These are phyloP conservation scores for Russula foetens DNA, from an alignment of 768 basidiomycete species.

Conservation along the genomic window DNA sequence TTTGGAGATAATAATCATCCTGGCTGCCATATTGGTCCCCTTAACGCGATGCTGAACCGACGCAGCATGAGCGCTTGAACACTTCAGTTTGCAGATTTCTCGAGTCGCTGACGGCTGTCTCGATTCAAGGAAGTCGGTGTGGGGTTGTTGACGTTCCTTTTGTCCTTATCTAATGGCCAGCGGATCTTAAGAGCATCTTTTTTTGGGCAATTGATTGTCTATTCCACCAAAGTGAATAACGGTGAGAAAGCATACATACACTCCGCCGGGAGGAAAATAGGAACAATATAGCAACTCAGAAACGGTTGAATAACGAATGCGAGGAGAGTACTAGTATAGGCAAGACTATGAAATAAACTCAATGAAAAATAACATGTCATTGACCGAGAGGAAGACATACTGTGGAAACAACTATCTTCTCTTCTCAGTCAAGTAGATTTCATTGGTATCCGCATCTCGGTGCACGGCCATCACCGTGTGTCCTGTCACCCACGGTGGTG, in stretches of 20 bases:
- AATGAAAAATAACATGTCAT: background rate
- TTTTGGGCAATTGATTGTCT: background rate
- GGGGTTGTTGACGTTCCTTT: too few species aligned
- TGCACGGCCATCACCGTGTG: constrained; percentile 10
- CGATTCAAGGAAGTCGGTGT: too few species aligned
- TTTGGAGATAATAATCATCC: too few species aligned
- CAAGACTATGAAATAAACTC: background rate
- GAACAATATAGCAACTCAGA: background rate
- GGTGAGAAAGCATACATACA: background rate
- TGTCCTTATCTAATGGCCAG: too few species aligned
- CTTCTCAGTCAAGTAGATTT: constrained; percentile 15
- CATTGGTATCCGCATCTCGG: background rate
- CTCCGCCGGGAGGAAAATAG: background rate
- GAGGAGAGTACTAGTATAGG: background rate
- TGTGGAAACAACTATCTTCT: background rate
- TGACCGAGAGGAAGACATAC: background rate
- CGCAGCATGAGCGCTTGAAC: background rate
- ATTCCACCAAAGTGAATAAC: background rate
- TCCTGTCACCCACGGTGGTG: constrained; percentile 15
- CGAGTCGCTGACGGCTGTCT: too few species aligned
- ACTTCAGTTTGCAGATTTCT: too few species aligned
- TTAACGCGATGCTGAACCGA: background rate
- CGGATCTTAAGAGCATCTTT: background rate
- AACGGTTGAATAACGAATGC: background rate
- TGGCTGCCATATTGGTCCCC: background rate